Base-by-base conservation (phyloP, 2,329 filamentous ascomycete genomes). In the Fusarium oxysporum region DNA sequence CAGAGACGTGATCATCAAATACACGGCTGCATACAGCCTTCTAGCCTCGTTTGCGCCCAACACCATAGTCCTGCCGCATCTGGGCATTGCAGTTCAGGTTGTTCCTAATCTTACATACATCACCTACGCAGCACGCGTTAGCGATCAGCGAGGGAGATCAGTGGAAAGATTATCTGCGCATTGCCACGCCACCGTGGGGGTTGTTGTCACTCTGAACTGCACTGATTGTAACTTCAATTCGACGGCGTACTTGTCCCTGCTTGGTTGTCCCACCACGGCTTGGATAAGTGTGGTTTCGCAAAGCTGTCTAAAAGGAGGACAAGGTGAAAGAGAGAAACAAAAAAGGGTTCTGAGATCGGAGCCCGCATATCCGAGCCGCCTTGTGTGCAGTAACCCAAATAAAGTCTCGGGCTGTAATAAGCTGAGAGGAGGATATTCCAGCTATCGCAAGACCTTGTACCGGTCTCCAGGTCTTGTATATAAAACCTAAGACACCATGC, bases 401-500 rank as follows among this genome's bases (percentile, higher is more conserved):
- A 69, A 50, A 72, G 41, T 61, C 41, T 65, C 56, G 58, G 70
- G 62, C 41, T 70, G 56, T 44, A 66, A 62, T 67, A 68, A 71
- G 76, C 69, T 76, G 66, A 70, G 63, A 77, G 70, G 69, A 70
- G 68, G 65, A 70, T 57, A 66, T 70, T 66, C 72, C 65, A 72
- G 66, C 58, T 69, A 56, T 76, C 62, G 44, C 67, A 67, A 61
- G 73, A 40, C 62, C 48, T 68, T 72, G 68, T 62, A 57, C 60
- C 56, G 68, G 65, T 70, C 43, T 65, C 56, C 55, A 40, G 69
- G 54, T 53, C 66, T 65, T 77, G 70, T 76, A 75, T 87, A 88
- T 88, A 88, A 86, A 84, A 83, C 81, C 73, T 83, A 82, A 84
- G 83, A 82, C 86, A 86, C 80, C 78, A 89, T 89, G 87, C 85